Base-by-base conservation (phyloP, 768 basidiomycete species). In the Cyclocybe aegerita region DNA sequence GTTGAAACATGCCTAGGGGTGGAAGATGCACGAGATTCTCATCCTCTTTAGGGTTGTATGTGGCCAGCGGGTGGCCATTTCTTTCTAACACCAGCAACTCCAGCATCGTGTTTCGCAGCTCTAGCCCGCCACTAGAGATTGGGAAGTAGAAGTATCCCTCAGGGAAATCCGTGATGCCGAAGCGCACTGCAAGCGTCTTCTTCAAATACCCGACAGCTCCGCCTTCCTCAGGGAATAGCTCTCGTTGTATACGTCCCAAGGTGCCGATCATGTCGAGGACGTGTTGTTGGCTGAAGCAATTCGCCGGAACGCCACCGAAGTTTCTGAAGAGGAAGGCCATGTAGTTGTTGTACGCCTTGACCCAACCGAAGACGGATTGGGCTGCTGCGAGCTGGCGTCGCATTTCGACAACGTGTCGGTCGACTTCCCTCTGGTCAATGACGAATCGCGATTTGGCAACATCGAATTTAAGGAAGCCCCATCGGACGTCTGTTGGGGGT, bases 91-190 rank as follows among this genome's bases (percentile, higher is more conserved):
- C 61, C 32, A 74, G 61, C 14, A 71, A 59, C 46, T 72, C 70
- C 16, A 75, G 58, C 59, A 75, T 67, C 1, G 67, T 65, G 40
- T 75, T 70, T 42, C 60, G 63, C 7, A 76, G 49, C 49, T 69
- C 70, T 17, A 74, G 62, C 0, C 73, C 73, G 32, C 74, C 74
- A 15, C 55, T 60, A 9, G 60, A 54, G 16, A 71, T 60, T 0
- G 73, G 69, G 49, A 73, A 68, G 58, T 70, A 74, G 58, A 71
- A 74, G 49, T 70, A 74, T 2, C 73, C 73, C 37, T 69, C 65
- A 1, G 71, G 74, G 6, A 76, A 59, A 46, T 72, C 65, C 3
- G 48, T 55, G 1, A 70, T 56, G 4, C 60, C 64, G 39, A 72
- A 74, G 0, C 70, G 65, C 12, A 57, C 53, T 23, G 60, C 59